These are phyloP conservation scores for Solanum stenotomum DNA, from an alignment of 257 asterid species.

Conservation along the genomic window DNA sequence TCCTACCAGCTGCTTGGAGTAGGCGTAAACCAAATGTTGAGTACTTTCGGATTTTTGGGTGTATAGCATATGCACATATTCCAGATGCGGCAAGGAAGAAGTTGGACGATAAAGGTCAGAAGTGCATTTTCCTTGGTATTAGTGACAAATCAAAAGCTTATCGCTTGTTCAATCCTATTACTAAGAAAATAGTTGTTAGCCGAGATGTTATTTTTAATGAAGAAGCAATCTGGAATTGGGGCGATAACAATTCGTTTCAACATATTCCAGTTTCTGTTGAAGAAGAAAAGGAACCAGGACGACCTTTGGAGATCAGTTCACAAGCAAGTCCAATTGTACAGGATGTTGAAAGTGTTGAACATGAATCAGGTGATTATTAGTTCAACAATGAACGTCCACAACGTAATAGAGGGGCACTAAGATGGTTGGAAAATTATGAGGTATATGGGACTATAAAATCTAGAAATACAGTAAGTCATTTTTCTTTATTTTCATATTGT, in stretches of 20 bases:
- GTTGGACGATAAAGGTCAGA: not conserved
- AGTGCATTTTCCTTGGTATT: not conserved
- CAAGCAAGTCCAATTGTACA: no score
- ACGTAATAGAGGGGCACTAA: not conserved
- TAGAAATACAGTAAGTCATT: not conserved
- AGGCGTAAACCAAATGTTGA: not conserved
- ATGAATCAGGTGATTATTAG: not conserved
- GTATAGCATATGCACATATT: not conserved
- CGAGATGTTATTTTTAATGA: no score
- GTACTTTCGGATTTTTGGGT: not conserved
- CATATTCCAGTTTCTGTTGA: not conserved
- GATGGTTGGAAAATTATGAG: not conserved
- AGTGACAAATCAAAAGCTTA: not conserved
- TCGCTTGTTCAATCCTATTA: not conserved
- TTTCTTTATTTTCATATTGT: not conserved
- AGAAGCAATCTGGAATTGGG: not conserved
- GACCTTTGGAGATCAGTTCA: not conserved
- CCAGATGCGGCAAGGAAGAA: not conserved
- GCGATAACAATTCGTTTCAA: not conserved
- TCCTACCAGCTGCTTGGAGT: not conserved
- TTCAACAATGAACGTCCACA: not conserved
- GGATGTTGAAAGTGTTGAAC: not conserved
- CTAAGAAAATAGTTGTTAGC: not conserved
- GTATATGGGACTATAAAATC: not conserved
- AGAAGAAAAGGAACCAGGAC: not conserved